Base-by-base conservation (phyloP, 441 rosid genomes). In the Pelargonium australe region DNA sequence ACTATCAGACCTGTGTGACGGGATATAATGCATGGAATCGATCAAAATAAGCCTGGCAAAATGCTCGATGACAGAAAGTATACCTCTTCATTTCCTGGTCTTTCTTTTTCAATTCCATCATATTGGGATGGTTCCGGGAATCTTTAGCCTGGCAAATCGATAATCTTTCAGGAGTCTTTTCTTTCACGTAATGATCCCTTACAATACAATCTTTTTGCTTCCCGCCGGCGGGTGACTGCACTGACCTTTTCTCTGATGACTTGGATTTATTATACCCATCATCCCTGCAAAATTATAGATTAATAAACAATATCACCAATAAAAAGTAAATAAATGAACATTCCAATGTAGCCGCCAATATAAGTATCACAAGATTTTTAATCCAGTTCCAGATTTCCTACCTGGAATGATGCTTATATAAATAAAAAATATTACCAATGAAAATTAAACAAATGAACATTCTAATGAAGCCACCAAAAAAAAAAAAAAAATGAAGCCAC, bases 41-140 rank as follows among this genome's bases (percentile, higher is more conserved):
- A 65, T n/a, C 68, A 14, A 64, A 65, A 66, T 14, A 65, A 23
- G 63, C 73, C 31, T 28, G 4, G 6, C 4, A 3, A 23, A 64
- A 64, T 0, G 25, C 64, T 37, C 65, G 40, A 65, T 7, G 58
- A 14, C 58, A 71, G 23, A 63, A 37, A n/a, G 10, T 60, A 64
- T 80, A 90, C 98, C 92, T 82, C 79, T 69, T 77, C 66, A 73
- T 76, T 73, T 81, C 88, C 72, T 60, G 78, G 71, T 77, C 86
- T 67, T 74, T 76, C 74, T 74, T 76, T 72, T 84, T 79, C 0
- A 53, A 44, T 45, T 80, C 87, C 68, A 66, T n/a, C 14, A 61
- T 61, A 69, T 76, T 78, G 43, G 72, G 65, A 74, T 2, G 67
- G 68, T 55, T 73, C 58, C 19, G 17, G 12, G 20, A 51, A 13